Percentiles rank a stretch among this genome's conserved stretches.
Conservation (phyloP, 2,329 filamentous ascomycete genomes). For the Mycosphaerelloides madeirae region DNA sequence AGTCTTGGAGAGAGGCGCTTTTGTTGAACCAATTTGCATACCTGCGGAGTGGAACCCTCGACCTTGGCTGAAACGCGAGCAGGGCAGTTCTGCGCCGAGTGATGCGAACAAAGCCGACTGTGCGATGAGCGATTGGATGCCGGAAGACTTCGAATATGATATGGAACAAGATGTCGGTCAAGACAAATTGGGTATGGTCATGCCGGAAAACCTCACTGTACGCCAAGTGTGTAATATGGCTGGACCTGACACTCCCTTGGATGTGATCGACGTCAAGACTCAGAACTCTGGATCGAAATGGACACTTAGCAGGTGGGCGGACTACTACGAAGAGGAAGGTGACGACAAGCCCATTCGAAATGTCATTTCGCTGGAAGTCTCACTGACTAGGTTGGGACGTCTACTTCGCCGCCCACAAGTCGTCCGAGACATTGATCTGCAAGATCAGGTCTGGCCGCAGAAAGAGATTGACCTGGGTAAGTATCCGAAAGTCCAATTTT, state of each 20-base stretch:
- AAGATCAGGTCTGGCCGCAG: conserved; percentile 53
- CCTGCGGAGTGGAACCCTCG: conserved; percentile 58
- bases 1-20: conserved; percentile 60
- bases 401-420: conserved; percentile 60
- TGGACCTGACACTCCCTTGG: conserved; percentile 57
- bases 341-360: conserved; percentile 60
- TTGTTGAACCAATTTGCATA: conserved; percentile 63
- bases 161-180: conserved; percentile 56
- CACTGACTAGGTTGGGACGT: conserved; percentile 57
- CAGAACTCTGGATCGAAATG: conserved; percentile 62
- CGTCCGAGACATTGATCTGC: conserved; percentile 59
- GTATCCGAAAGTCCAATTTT: conserved; percentile 62
- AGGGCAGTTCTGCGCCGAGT: background rate
- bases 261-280: conserved; percentile 66
- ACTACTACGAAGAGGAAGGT: conserved; percentile 61
- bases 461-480: conserved; percentile 51
- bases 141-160: conserved; percentile 45
- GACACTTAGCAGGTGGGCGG: conserved; percentile 62
- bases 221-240: conserved; percentile 60
- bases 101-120: conserved; percentile 25
- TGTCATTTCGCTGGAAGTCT: conserved; percentile 66
- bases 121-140: conserved; percentile 21
- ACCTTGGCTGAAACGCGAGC: conserved; percentile 33
- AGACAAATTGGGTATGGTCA: conserved; percentile 64
- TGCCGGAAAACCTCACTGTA: conserved; percentile 60